Percentiles rank a stretch among this genome's conserved stretches.
These are phyloP conservation scores for Aspergillus thermomutatus DNA, from an alignment of 2,329 filamentous ascomycete species.

Conservation along the genomic window DNA sequence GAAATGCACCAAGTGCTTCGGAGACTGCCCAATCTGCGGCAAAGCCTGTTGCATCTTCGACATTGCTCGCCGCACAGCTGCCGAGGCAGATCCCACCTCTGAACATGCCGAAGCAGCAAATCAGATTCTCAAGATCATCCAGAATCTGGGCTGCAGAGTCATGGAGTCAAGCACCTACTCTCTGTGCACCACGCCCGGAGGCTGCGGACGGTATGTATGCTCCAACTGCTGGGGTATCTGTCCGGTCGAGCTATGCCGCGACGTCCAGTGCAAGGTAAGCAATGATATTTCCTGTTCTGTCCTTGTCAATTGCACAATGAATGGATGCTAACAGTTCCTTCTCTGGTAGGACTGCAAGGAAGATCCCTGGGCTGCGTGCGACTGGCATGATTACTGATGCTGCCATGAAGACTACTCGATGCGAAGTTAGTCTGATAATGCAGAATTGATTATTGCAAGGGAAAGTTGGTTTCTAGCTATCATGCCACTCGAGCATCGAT, in stretches of 20 bases:
- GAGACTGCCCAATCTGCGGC: slow-evolving; percentile 27
- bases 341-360: slow-evolving; percentile 30
- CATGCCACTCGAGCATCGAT: neutral
- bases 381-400: slow-evolving; percentile 27
- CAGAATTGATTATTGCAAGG: neutral
- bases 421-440: neutral
- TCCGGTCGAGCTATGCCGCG: slow-evolving; percentile 28
- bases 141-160: slow-evolving; percentile 19
- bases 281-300: neutral
- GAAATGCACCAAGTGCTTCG: slow-evolving; percentile 27
- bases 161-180: slow-evolving; percentile 31
- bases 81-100: slow-evolving; percentile 11
- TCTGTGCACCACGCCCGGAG: slow-evolving; percentile 27
- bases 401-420: neutral
- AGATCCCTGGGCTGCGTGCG: slow-evolving; percentile 29
- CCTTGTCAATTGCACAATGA: neutral
- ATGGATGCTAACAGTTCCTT: neutral
- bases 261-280: slow-evolving; percentile 33
- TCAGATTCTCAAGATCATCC: slow-evolving; percentile 20
- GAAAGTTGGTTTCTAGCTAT: neutral
- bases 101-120: slow-evolving; percentile 13
- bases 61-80: slow-evolving; percentile 7
- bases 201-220: slow-evolving; percentile 32
- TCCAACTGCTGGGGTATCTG: slow-evolving; percentile 35
- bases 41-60: slow-evolving; percentile 32